Conservation (phyloP, 2,329 filamentous ascomycete species). For the Fusarium goolgardi region DNA sequence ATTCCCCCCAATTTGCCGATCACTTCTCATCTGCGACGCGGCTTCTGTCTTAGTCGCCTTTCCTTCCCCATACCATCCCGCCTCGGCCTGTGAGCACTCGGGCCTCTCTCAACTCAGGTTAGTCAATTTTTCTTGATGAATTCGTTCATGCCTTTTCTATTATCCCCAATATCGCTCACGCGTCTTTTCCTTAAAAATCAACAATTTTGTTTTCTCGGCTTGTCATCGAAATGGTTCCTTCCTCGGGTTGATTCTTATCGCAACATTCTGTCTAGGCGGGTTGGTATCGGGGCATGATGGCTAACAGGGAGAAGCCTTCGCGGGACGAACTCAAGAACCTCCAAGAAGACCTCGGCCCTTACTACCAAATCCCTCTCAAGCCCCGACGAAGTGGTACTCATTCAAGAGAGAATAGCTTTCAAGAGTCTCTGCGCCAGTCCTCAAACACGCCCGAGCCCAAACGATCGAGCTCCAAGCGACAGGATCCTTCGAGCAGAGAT, state of each 20-base stretch:
- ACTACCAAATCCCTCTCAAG: constrained; percentile 47
- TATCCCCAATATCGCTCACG: neutral
- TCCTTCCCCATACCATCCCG: constrained; percentile 44
- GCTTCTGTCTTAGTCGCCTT: constrained; percentile 38
- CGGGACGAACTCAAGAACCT: constrained; percentile 52
- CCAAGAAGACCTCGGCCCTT: constrained; percentile 51
- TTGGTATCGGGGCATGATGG: constrained; percentile 50
- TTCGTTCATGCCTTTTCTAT: constrained; percentile 5
- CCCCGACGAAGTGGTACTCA: constrained; percentile 43
- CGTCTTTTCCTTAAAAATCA: neutral
- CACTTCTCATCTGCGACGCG: constrained; percentile 37
- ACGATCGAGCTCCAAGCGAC: constrained; percentile 40
- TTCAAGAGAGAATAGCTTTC: constrained; percentile 42
- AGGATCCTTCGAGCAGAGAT: constrained; percentile 45
- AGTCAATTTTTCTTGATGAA: constrained; percentile 31
- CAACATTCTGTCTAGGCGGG: constrained; percentile 47
- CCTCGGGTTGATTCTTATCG: constrained; percentile 49
- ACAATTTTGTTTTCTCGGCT: constrained; percentile 11
- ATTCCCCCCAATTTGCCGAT: constrained; percentile 19
- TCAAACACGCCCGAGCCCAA: constrained; percentile 45
- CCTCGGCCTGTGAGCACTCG: constrained; percentile 36
- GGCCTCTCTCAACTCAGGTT: constrained; percentile 40
- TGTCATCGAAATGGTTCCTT: constrained; percentile 36
- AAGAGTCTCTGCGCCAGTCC: constrained; percentile 40
- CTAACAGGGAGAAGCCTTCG: constrained; percentile 51